Evolutionary conservation across 805 yeast species (phyloP), one percentile per base, ranked within the genome.

Genomic region (Zygoascus tannicola): DNA sequence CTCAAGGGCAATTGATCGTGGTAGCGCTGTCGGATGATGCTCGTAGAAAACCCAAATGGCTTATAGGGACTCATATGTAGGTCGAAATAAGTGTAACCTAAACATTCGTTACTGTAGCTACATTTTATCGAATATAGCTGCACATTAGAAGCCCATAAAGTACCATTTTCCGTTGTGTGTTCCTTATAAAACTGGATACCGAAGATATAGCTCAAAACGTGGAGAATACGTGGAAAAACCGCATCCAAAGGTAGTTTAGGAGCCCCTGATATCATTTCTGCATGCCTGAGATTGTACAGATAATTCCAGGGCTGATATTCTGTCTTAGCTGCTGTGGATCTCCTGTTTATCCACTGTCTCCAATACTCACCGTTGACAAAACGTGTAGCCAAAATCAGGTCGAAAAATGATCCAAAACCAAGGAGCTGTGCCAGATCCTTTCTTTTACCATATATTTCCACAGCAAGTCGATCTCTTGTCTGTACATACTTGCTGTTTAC

Each of bases 31-130:
- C 21, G 21, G 20, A 14, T 15, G 5, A 37, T 23, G 22, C 40
- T 37, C 8, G 40, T 21, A 26, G 16, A 21, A 12, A 8, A 26
- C 5, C 40, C 40, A 3, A 15, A 7, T 14, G 30, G 19, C n/a
- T 37, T 37, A 15, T 26, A 7, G 15, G 19, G 21, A 7, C 23
- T 21, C 5, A 8, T 26, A 15, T 23, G 22, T n/a, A 37, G 15
- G 16, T 37, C 40, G 16, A 37, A 26, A 19, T 37, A 37, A 7
- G 23, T 14, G 21, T 37, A 23, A 10, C 40, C 40, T 4, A 37
- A 16, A 5, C 23, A 18, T n/a, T 37, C 22, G 4, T 19, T 21
- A 3, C 10, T 23, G 20, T 26, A 37, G n/a, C 22, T 26, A 26
- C 30, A 26, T 26, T 7, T 26, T 12, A 26, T 8, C 5, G 40